phyloP scores from a whole-genome alignment of 129 eudicot genomes.

The Heracleum sosnowskyi region DNA sequence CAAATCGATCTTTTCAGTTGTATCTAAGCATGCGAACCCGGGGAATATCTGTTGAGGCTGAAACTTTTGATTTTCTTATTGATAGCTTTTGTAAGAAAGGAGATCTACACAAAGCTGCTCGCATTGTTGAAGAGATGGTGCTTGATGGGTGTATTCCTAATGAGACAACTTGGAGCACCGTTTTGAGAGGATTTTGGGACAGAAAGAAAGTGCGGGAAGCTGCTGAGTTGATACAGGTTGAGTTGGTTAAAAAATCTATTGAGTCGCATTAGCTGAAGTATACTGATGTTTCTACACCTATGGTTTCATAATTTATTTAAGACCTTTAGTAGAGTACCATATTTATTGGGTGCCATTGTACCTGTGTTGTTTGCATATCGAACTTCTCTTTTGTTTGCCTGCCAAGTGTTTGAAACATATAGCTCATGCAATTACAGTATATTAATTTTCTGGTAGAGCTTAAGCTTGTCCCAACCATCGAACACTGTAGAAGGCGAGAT shows the following conservation, averaged over 20 bases:
- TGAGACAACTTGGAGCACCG: slow-evolving; percentile 45
- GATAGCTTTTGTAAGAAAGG: slow-evolving; percentile 43
- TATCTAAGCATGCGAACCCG: slow-evolving; percentile 63
- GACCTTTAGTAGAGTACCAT: not conserved
- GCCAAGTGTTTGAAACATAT: not conserved
- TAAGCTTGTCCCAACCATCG: not conserved
- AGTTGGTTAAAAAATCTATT: slow-evolving; percentile 25
- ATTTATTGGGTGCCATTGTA: not conserved
- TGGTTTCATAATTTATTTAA: not conserved
- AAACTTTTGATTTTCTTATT: slow-evolving; percentile 42
- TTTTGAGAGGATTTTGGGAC: slow-evolving; percentile 52
- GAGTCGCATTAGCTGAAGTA: slow-evolving; percentile 9
- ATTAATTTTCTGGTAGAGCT: not conserved
- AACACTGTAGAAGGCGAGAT: not conserved
- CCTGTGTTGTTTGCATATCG: not conserved
- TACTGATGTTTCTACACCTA: not conserved
- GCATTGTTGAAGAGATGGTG: slow-evolving; percentile 64
- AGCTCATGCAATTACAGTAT: not conserved
- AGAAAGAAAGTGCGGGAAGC: slow-evolving; percentile 38
- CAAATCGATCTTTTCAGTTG: slow-evolving; percentile 49
- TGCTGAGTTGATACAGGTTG: slow-evolving; percentile 22
- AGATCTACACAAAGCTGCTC: slow-evolving; percentile 44
- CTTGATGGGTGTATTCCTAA: slow-evolving; percentile 65
- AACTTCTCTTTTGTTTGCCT: not conserved
- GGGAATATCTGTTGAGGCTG: slow-evolving; percentile 58